Evolutionary conservation across 2,329 filamentous ascomycete species (phyloP).

Genomic region (Pyrenochaeta sp.): DNA sequence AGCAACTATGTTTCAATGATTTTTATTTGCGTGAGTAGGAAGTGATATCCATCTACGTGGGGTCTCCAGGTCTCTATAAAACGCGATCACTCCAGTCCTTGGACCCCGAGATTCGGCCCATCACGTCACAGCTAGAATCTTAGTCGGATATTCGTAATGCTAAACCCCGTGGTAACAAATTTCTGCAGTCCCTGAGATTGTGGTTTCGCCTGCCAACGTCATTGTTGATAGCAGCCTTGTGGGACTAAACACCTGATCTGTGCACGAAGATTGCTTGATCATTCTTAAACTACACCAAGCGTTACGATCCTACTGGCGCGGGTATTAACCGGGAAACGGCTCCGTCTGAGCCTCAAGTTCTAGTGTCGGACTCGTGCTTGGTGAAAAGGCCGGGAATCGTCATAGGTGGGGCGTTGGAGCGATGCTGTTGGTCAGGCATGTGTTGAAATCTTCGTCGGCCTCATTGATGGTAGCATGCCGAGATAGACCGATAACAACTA

Average conservation of each 20-base stretch:
- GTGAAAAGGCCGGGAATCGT: neutral
- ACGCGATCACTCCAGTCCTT: slow-evolving; percentile 11
- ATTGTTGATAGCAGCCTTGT: slow-evolving; percentile 2
- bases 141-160: neutral
- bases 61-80: slow-evolving; percentile 16
- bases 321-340: neutral
- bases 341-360: slow-evolving; percentile 7
- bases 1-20: too few species aligned
- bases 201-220: slow-evolving; percentile 4
- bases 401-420: slow-evolving; percentile 2
- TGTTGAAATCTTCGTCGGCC: neutral
- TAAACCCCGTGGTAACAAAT: neutral
- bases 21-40: neutral
- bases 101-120: slow-evolving; percentile 14
- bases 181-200: neutral
- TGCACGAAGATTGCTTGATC: slow-evolving; percentile 5
- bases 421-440: neutral
- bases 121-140: slow-evolving; percentile 3
- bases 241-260: neutral
- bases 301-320: slow-evolving; percentile 4
- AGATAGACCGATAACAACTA: slow-evolving; percentile 1
- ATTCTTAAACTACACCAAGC: slow-evolving; percentile 7
- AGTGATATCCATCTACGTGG: slow-evolving; percentile 7
- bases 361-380: too few species aligned
- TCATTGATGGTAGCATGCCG: neutral